Evolutionary conservation across 2,329 filamentous ascomycete species (phyloP), one percentile per base, ranked within the genome.

Genomic region (Fusarium neocosmosporiellum): DNA sequence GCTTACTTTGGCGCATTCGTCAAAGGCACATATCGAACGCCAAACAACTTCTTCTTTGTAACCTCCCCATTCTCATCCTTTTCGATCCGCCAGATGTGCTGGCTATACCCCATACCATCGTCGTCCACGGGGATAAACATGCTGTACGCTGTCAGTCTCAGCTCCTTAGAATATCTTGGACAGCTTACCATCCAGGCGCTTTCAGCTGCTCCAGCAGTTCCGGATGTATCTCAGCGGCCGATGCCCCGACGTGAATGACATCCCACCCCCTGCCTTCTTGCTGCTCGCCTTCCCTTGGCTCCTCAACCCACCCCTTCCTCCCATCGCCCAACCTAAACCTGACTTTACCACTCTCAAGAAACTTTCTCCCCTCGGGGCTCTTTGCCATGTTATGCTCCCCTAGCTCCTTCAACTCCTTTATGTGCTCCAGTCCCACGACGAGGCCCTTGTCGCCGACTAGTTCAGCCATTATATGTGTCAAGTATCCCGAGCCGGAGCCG

Each of bases 231-330:
- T 90, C 88, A 27, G 84, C 88, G 0, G 96, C 96, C 9, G 94
- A 93, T 1, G 96, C 96, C 0, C 96, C 96, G 4, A 98, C 96
- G 80, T 98, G 96, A 67, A 99, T 98, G 3, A 93, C 95, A 86
- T 98, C 94, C 87, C 96, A 99, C 0, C 90, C 87, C 33, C 81
- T 83, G 69, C 83, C 86, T 14, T 85, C 83, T 63, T 86, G 86
- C 7, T 85, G 86, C 50, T 82, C 81, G 3, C 84, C 89, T 77
- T 77, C 83, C 65, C 83, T 77, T 2, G 78, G 70, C 13, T 78
- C 74, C 75, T 87, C 88, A 2, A 86, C 78, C 62, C 88, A 92
- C 1, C 93, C 93, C 70, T 88, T 86, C 7, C 93, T 83, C 2
- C 93, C 93, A 83, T 98, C 95, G 0, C 91, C 95, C 0, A 90